phyloP scores from a whole-genome alignment of 768 basidiomycete species.

The Rickenella mellea region DNA sequence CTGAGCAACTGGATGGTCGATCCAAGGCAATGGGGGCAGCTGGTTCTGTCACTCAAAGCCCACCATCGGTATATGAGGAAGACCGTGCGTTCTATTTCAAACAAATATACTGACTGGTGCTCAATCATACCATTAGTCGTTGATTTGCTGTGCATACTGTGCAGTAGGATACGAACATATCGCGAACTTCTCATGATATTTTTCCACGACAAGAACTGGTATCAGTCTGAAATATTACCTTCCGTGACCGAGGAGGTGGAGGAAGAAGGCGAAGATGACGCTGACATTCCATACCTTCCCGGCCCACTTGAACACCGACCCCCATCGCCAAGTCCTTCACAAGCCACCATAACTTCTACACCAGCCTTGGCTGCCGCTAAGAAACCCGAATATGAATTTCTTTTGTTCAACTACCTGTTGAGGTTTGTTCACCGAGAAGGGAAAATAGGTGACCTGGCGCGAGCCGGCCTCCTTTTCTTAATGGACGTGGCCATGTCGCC shows the following conservation, averaged over 20 bases:
- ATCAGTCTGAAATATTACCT: conserved; percentile 65
- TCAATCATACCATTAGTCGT: conserved; percentile 47
- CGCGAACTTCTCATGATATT: conserved; percentile 93
- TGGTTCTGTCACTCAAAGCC: conserved; percentile 49
- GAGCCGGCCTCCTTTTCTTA: conserved; percentile 86
- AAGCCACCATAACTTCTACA: conserved; percentile 44
- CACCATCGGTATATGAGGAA: conserved; percentile 83
- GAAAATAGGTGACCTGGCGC: conserved; percentile 85
- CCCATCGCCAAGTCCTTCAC: conserved; percentile 55
- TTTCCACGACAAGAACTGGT: conserved; percentile 92
- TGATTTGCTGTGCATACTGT: conserved; percentile 83
- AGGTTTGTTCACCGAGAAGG: conserved; percentile 94
- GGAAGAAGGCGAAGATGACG: conserved; percentile 45
- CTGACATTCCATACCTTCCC: conserved; percentile 25
- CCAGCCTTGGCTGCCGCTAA: conserved; percentile 33
- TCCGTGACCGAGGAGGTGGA: conserved; percentile 72
- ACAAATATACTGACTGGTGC: conserved; percentile 4
- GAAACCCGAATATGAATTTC: conserved; percentile 89
- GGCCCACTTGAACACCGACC: conserved; percentile 15
- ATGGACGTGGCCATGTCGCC: conserved; percentile 96
- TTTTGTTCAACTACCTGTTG: conserved; percentile 90
- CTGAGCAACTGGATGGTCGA: conserved; percentile 77
- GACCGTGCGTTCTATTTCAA: conserved; percentile 50
- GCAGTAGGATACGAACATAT: conserved; percentile 83
- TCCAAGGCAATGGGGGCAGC: conserved; percentile 79